Percentiles rank a stretch among this genome's conserved stretches.
Conservation (phyloP, 192 early-diverging fungal species). For the Allomyces macrogynus region DNA sequence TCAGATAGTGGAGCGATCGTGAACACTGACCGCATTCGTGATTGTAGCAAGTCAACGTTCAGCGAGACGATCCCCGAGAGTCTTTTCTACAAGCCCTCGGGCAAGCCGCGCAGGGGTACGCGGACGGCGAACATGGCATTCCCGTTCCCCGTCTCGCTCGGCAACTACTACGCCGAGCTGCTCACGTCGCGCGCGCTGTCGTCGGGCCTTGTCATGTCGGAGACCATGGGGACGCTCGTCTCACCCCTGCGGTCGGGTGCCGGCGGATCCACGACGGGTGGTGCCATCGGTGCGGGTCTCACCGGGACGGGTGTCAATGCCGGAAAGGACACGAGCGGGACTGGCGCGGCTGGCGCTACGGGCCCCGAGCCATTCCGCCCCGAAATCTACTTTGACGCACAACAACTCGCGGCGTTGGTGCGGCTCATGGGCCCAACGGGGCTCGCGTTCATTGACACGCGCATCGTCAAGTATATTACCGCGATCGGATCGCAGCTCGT, state of each 20-base stretch:
- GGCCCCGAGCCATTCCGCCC: not conserved
- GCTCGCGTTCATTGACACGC: not conserved
- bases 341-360: too few species aligned
- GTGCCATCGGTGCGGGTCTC: not conserved
- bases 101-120: not conserved
- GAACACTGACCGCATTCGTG: too few species aligned
- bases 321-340: not conserved
- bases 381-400: not conserved
- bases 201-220: not conserved
- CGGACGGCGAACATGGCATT: not conserved
- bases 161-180: not conserved
- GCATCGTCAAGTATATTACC: not conserved
- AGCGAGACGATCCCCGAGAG: too few species aligned
- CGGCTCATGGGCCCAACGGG: not conserved
- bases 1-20: too few species aligned
- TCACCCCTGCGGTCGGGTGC: not conserved
- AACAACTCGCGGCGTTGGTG: not conserved
- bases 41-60: too few species aligned
- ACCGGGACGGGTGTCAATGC: not conserved
- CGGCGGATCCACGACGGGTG: not conserved
- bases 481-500: not conserved
- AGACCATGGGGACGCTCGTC: not conserved
- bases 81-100: not conserved
- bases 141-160: not conserved
- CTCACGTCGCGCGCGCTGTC: not conserved